Conservation (phyloP, 805 yeast genomes). For the Candida maesae region DNA sequence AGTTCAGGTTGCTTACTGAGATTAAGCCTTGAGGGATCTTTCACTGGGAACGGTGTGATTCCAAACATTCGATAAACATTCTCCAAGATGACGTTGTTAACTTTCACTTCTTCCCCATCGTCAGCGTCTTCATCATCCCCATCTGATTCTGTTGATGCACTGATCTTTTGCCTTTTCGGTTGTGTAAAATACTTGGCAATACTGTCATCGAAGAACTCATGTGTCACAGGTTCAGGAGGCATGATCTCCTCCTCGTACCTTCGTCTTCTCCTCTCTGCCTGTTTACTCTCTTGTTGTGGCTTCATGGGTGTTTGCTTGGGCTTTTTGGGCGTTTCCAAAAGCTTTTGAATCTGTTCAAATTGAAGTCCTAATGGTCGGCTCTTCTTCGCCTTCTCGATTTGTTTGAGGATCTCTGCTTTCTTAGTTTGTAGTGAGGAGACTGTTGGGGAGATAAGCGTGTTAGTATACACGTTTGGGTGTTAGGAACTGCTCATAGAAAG, state of each 20-base stretch:
- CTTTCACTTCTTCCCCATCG: conserved; percentile 3
- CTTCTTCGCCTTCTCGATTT: conserved; percentile 24
- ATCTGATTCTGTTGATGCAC: not conserved
- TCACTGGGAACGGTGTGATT: conserved; percentile 36
- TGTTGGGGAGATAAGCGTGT: too few relatives aligned
- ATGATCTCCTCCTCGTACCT: conserved; percentile 15
- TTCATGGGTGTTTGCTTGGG: not conserved
- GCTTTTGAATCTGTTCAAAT: conserved; percentile 27
- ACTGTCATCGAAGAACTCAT: conserved; percentile 27
- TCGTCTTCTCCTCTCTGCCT: conserved; percentile 1
- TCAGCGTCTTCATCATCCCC: conserved; percentile 1
- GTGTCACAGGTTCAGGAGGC: conserved; percentile 23
- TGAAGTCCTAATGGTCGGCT: conserved; percentile 25
- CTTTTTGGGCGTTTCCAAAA: conserved; percentile 8
- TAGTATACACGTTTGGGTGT: not conserved
- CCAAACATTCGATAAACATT: conserved; percentile 37
- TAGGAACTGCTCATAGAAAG: too few relatives aligned
- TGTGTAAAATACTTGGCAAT: conserved; percentile 20
- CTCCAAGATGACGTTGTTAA: conserved; percentile 28
- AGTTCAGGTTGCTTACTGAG: conserved; percentile 20
- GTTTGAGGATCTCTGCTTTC: conserved; percentile 21
- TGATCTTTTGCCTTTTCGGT: not conserved
- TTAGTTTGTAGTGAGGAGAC: conserved; percentile 22
- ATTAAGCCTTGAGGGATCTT: conserved; percentile 31
- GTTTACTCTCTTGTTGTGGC: not conserved